These are phyloP conservation scores for Yarrowia keelungensis DNA, from an alignment of 805 yeast genomes.

Conservation along the genomic window DNA sequence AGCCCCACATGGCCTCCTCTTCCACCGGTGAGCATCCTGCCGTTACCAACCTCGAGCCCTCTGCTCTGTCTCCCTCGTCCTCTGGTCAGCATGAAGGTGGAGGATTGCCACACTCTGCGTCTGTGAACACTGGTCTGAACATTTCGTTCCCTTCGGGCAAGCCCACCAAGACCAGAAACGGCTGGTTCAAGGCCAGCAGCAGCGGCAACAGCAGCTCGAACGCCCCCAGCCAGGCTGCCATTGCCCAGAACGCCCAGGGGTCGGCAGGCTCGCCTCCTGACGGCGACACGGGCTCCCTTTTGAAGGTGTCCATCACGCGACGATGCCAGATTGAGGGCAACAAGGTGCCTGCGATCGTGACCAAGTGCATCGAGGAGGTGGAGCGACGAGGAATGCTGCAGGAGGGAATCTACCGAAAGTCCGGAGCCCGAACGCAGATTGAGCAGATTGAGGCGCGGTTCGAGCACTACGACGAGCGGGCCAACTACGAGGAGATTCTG, in stretches of 20 bases:
- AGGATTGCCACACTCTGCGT: conserved; percentile 9
- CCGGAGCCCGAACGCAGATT: conserved; percentile 79
- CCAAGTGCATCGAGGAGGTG: conserved; percentile 75
- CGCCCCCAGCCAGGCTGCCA: neutral
- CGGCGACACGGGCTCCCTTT: conserved; percentile 47
- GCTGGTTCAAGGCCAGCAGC: conserved; percentile 42
- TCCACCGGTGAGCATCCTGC: conserved; percentile 30
- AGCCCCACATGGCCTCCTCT: conserved; percentile 39
- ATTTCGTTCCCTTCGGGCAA: conserved; percentile 41
- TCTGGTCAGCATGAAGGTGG: conserved; percentile 11
- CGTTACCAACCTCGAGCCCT: conserved; percentile 35
- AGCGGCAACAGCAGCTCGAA: neutral
- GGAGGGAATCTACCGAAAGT: conserved; percentile 91
- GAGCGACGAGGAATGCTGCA: conserved; percentile 74
- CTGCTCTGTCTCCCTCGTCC: conserved; percentile 20
- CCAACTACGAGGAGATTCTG: conserved; percentile 51
- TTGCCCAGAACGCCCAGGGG: conserved; percentile 40
- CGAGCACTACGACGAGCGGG: conserved; percentile 50
- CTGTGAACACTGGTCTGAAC: conserved; percentile 41
- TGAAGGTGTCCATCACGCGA: conserved; percentile 64
- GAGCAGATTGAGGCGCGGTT: conserved; percentile 55
- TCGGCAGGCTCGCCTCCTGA: conserved; percentile 30
- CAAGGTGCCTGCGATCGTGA: conserved; percentile 71
- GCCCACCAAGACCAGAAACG: conserved; percentile 37
- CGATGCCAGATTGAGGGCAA: conserved; percentile 69